These are phyloP conservation scores for Cenchrus americanus DNA, from an alignment of 176 grass and related monocot genomes.

Conservation along the genomic window DNA sequence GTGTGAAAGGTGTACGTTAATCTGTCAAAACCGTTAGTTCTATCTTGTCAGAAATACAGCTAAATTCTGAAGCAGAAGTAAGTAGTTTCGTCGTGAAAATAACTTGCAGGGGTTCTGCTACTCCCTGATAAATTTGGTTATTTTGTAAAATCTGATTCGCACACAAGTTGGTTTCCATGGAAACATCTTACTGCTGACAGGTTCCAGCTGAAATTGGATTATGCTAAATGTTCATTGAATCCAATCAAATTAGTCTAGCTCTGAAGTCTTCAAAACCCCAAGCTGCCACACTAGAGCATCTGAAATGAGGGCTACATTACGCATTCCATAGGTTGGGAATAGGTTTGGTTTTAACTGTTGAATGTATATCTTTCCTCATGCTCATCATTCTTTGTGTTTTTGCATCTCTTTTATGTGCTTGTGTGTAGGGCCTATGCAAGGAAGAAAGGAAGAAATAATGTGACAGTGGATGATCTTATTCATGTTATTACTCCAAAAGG, in stretches of 20 bases:
- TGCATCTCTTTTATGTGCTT: conserved; percentile 16
- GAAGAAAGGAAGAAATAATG: conserved; percentile 99
- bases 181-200: neutral
- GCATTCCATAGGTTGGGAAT: neutral
- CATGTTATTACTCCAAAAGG: conserved; percentile 95
- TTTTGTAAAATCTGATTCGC: neutral
- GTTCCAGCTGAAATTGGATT: neutral
- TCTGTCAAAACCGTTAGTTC: neutral
- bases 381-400: neutral
- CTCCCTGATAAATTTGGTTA: neutral
- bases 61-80: conserved; percentile 16
- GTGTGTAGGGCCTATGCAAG: conserved; percentile 77
- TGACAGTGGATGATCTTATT: conserved; percentile 96
- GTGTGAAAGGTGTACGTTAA: neutral
- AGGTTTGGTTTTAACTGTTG: neutral
- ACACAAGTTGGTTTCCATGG: neutral
- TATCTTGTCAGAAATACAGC: neutral
- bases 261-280: conserved; percentile 12
- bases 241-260: neutral
- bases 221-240: neutral
- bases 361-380: neutral
- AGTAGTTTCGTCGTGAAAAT: neutral
- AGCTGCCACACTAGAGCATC: neutral
- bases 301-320: conserved; percentile 22
- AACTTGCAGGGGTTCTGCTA: neutral